phyloP scores from a whole-genome alignment of 2,329 filamentous ascomycete species.

The Reticulascus tulasneorum region DNA sequence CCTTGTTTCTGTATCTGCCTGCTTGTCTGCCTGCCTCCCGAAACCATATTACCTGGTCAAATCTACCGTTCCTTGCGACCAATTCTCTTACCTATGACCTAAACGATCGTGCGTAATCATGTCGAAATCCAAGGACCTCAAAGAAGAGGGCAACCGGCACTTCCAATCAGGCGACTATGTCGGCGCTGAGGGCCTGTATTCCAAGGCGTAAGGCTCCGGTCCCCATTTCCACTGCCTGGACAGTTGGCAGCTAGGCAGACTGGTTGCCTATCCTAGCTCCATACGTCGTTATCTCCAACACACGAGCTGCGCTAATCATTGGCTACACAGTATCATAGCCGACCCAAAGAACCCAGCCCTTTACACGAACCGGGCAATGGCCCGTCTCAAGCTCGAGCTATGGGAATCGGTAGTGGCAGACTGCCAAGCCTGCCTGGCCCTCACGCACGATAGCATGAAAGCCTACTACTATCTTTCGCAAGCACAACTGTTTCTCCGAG shows the following conservation, averaged over 20 bases:
- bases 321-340: constrained; percentile 60
- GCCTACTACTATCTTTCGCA: constrained; percentile 80
- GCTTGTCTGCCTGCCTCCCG: too few species aligned
- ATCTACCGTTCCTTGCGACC: too few species aligned
- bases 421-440: constrained; percentile 68
- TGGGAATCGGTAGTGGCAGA: constrained; percentile 76
- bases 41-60: too few species aligned
- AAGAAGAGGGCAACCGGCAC: constrained; percentile 58
- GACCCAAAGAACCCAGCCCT: constrained; percentile 74
- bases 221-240: not conserved
- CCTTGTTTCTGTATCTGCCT: too few species aligned
- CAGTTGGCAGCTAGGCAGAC: too few species aligned
- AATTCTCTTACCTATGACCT: too few species aligned
- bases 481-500: constrained; percentile 70
- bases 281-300: not conserved
- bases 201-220: constrained; percentile 56
- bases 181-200: constrained; percentile 66
- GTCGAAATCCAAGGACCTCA: constrained; percentile 37
- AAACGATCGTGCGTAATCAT: too few species aligned
- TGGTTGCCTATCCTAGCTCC: not conserved
- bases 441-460: constrained; percentile 69
- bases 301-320: not conserved
- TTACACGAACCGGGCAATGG: constrained; percentile 87
- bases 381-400: constrained; percentile 67
- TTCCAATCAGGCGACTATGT: constrained; percentile 64